These are phyloP conservation scores for Fistulinella prunicolor DNA, from an alignment of 768 basidiomycete species.

Conservation along the genomic window DNA sequence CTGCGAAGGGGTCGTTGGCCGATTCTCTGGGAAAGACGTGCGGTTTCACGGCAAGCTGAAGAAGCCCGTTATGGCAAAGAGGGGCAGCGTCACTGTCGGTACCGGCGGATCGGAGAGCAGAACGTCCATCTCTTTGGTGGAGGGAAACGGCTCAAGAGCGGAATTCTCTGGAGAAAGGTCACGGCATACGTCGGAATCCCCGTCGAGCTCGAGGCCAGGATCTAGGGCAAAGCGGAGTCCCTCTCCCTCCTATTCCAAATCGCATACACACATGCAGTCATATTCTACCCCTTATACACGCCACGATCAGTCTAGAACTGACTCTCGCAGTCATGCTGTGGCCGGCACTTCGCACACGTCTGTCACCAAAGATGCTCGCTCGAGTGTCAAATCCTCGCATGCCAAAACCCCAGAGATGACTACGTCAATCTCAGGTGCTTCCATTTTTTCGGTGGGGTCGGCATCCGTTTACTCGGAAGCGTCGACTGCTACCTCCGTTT, in stretches of 20 bases:
- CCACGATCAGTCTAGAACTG: slow-evolving; percentile 9
- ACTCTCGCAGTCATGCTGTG: slow-evolving; percentile 5
- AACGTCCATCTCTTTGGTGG: slow-evolving; percentile 18
- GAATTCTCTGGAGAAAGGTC: slow-evolving; percentile 3
- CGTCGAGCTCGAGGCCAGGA: slow-evolving; percentile 15
- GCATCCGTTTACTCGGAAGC: slow-evolving; percentile 27
- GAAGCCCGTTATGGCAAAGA: slow-evolving; percentile 74
- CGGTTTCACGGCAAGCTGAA: slow-evolving; percentile 73
- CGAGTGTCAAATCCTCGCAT: slow-evolving; percentile 10
- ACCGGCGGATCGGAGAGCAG: slow-evolving; percentile 6
- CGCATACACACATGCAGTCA: slow-evolving; percentile 15
- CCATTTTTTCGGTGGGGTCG: slow-evolving; percentile 27
- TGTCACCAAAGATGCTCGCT: neutral
- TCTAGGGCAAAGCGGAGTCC: slow-evolving; percentile 18
- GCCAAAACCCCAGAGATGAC: slow-evolving; percentile 19
- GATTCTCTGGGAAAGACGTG: slow-evolving; percentile 62
- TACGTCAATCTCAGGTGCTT: slow-evolving; percentile 28
- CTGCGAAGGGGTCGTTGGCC: slow-evolving; percentile 85
- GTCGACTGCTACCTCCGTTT: slow-evolving; percentile 25
- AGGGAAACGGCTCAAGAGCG: slow-evolving; percentile 1
- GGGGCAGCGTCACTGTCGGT: slow-evolving; percentile 30
- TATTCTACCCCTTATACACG: slow-evolving; percentile 18
- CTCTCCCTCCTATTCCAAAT: slow-evolving; percentile 14
- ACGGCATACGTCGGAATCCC: slow-evolving; percentile 16
- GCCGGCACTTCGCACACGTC: neutral